These are phyloP conservation scores for Phialophora chinensis DNA, from an alignment of 2,329 filamentous ascomycete species.

Conservation along the genomic window DNA sequence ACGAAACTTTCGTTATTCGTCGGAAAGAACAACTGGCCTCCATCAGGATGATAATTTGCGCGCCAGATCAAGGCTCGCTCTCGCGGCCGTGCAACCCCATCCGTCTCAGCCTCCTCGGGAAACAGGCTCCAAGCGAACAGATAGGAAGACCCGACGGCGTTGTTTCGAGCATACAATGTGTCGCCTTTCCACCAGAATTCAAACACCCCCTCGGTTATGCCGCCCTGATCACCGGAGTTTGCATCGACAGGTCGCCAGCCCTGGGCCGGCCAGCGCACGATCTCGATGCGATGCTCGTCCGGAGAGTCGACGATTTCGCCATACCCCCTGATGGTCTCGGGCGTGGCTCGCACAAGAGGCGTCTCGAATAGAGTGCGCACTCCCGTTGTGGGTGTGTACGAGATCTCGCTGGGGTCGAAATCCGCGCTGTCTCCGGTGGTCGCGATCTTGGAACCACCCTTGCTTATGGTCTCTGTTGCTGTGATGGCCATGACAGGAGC, in stretches of 20 bases:
- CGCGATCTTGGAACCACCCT: neutral
- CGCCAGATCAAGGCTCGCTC: constrained; percentile 27
- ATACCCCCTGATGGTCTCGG: constrained; percentile 26
- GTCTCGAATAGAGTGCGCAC: constrained; percentile 23
- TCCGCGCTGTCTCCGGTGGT: neutral
- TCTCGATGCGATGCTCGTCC: constrained; percentile 24
- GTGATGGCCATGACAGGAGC: constrained; percentile 8
- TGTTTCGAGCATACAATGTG: constrained; percentile 29
- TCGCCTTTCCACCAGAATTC: constrained; percentile 33
- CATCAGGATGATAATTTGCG: constrained; percentile 29
- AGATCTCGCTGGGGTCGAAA: constrained; percentile 24
- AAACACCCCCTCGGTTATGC: constrained; percentile 25
- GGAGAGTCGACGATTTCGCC: constrained; percentile 25
- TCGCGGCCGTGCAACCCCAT: constrained; percentile 10
- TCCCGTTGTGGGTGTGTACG: constrained; percentile 24
- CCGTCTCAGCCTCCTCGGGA: constrained; percentile 19
- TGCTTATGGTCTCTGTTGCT: neutral
- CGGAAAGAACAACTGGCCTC: constrained; percentile 28
- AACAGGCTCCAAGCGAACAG: constrained; percentile 31
- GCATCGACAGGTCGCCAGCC: constrained; percentile 26
- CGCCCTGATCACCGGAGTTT: constrained; percentile 28
- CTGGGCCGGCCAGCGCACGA: constrained; percentile 26
- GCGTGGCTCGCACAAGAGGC: constrained; percentile 18
- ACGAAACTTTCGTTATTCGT: constrained; percentile 24
- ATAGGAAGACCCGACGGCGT: constrained; percentile 26